Percentiles rank a stretch among this genome's conserved stretches.
phyloP scores from a whole-genome alignment of 257 asterid genomes.

The Henckelia pumila region DNA sequence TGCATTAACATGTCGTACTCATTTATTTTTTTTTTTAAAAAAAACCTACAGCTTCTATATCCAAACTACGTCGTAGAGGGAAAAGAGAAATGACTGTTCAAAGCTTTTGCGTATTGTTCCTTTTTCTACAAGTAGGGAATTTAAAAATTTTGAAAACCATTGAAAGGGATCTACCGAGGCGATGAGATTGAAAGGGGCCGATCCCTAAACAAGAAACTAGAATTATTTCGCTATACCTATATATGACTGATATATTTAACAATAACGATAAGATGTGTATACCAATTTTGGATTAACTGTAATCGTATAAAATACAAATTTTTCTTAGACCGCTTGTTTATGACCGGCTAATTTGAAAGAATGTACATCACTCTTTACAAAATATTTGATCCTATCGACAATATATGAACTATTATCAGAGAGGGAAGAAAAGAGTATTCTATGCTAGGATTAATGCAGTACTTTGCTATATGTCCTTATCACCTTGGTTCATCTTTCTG shows the following conservation, averaged over 20 bases:
- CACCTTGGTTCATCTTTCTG: conserved; percentile 6
- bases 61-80: no score
- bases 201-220: not conserved
- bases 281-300: not conserved
- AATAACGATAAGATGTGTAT: not conserved
- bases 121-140: no score
- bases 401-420: not conserved
- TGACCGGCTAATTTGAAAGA: not conserved
- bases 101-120: no score
- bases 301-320: not conserved
- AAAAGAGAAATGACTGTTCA: no score
- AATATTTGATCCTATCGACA: not conserved
- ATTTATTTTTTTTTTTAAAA: no score
- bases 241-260: no score
- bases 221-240: not conserved
- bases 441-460: not conserved
- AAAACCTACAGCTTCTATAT: no score
- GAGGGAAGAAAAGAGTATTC: not conserved
- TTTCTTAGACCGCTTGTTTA: not conserved
- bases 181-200: no score
- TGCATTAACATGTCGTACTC: no score
- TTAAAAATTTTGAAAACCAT: no score
- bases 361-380: not conserved
- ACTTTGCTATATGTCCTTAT: no score
- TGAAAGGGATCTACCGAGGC: no score